Percentiles rank a stretch among this genome's conserved stretches.
Evolutionary conservation across 805 yeast species (phyloP).

Genomic region (Saccharomycopsis synnaedendra): DNA sequence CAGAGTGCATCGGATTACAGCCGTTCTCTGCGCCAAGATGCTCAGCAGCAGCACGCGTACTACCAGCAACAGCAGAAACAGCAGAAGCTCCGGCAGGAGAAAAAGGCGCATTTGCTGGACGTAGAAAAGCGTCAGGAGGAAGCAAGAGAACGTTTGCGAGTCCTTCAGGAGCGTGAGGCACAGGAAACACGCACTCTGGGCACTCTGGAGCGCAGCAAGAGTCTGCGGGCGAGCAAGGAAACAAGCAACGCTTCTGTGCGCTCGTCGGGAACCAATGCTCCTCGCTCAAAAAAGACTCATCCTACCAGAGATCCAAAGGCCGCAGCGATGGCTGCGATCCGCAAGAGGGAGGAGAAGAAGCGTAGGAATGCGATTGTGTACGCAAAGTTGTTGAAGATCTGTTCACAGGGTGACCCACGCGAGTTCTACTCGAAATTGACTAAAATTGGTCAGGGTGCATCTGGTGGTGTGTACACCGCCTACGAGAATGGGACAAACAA

Average conservation of each 20-base stretch:
- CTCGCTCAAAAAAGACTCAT: constrained; percentile 16
- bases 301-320: constrained; percentile 24
- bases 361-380: constrained; percentile 62
- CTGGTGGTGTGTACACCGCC: constrained; percentile 94
- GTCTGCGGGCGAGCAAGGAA: not conserved
- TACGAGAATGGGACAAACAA: constrained; percentile 42
- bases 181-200: not conserved
- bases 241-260: not conserved
- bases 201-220: not conserved
- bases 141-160: constrained; percentile 10
- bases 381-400: constrained; percentile 60
- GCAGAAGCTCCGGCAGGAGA: constrained; percentile 14
- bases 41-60: constrained; percentile 10
- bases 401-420: constrained; percentile 79
- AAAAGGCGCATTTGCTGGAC: constrained; percentile 1
- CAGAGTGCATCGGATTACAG: constrained; percentile 4
- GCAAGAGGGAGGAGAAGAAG: constrained; percentile 71
- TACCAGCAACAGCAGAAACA: constrained; percentile 17
- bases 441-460: constrained; percentile 96
- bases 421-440: constrained; percentile 52
- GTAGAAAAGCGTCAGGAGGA: constrained; percentile 11
- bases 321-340: constrained; percentile 46
- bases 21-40: constrained; percentile 1
- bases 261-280: constrained; percentile 3
- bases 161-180: constrained; percentile 12